Base-by-base conservation (phyloP, 805 yeast genomes). In the Candida stauntonica region DNA sequence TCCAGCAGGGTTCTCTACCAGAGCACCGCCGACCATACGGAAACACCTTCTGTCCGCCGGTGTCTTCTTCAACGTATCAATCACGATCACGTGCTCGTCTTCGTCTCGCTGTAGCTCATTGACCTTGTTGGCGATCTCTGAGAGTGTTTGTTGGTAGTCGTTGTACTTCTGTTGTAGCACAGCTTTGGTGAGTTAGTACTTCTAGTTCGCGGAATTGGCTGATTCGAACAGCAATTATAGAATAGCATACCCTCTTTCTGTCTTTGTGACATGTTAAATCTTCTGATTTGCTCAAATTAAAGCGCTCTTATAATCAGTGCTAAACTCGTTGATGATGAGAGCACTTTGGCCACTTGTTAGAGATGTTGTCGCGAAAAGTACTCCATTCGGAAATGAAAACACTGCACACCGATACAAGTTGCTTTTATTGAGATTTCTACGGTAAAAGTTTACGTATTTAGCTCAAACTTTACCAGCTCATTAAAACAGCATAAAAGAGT, bases 21-120 rank as follows among this genome's bases (percentile, higher is more conserved):
- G 69, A 4, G 89, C 95, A 8, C 96, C 94, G 18, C 96, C 97
- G 23, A 91, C 75, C 96, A 93, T 87, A 53, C 95, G 78, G 64
- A 79, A 88, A 55, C 97, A 87, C 56, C 81, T 79, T 44, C 99
- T 75, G 31, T 72, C 77, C 2, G 50, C 45, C 17, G 79, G 78
- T 8, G 77, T 66, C 1, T 62, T 65, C 30, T 60, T 46, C 21
- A 84, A 61, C 2, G 91, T 80, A 16, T 69, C 73, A 12, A 81
- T 52, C 1, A 84, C 93, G 14, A 81, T 63, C 26, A 66, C 66
- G 42, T 63, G 69, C 39, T 68, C 72, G 36, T 67, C 71, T 29
- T 68, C 62, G 43, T 76, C 81, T 28, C 65, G 63, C 34, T 72
- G 70, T 13, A 77, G 50, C 45, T 72, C 75, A 21, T 63, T 61